These are phyloP conservation scores for Hymenoscyphus fraxineus DNA, from an alignment of 2,329 filamentous ascomycete genomes.

Conservation along the genomic window DNA sequence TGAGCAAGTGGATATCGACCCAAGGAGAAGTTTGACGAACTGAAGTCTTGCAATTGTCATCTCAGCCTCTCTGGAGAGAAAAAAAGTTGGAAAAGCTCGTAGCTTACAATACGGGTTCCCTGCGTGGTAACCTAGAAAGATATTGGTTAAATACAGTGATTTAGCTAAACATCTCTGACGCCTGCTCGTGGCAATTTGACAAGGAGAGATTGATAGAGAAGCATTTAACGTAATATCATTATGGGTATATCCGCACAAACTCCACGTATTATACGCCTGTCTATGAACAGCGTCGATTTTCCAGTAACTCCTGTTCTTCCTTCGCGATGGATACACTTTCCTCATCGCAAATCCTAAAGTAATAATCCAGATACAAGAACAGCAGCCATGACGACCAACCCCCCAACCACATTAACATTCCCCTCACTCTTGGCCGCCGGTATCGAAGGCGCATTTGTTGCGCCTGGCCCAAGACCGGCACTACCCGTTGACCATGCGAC, in stretches of 20 bases:
- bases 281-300: neutral
- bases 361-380: neutral
- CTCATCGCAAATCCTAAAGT: neutral
- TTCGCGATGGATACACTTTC: neutral
- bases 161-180: no score
- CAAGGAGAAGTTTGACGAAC: no score
- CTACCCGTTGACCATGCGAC: neutral
- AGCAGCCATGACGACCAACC: neutral
- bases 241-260: neutral
- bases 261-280: neutral
- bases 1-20: no score
- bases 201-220: neutral
- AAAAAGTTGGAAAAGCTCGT: no score
- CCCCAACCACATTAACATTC: neutral
- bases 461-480: neutral
- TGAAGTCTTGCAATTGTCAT: no score
- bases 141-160: no score
- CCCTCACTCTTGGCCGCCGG: neutral
- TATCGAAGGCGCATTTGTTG: neutral
- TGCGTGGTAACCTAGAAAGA: no score
- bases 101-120: no score
- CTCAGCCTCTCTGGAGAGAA: no score
- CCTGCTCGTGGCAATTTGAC: no score
- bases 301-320: slow-evolving; percentile 1
- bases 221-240: slow-evolving; percentile 2